Conservation (phyloP, 306 rosid genomes). For the Lotus japonicus region DNA sequence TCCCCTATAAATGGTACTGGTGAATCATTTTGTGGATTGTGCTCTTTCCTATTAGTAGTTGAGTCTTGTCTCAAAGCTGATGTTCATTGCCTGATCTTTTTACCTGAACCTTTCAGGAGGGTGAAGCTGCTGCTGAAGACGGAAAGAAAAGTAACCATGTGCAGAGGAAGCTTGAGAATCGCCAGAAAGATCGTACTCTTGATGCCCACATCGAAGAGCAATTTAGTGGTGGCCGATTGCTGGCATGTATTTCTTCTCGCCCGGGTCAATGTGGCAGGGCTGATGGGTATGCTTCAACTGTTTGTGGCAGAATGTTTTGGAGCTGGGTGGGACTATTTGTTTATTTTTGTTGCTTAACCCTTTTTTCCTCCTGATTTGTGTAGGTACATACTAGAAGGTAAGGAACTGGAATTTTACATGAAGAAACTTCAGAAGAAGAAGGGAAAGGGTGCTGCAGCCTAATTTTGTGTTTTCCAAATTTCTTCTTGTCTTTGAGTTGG, state of each 20-base stretch:
- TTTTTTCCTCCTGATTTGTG: neutral
- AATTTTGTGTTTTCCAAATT: neutral
- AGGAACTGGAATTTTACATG: slow-evolving; percentile 43
- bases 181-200: slow-evolving; percentile 34
- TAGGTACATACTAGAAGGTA: slow-evolving; percentile 44
- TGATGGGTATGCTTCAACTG: slow-evolving; percentile 40
- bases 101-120: slow-evolving; percentile 29
- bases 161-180: slow-evolving; percentile 36
- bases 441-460: slow-evolving; percentile 41
- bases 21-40: neutral
- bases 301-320: neutral
- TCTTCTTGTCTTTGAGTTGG: neutral
- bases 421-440: slow-evolving; percentile 43
- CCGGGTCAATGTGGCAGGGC: slow-evolving; percentile 51
- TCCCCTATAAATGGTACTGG: neutral
- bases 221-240: slow-evolving; percentile 36
- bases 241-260: slow-evolving; percentile 45
- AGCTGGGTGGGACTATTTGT: neutral
- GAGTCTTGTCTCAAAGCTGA: neutral
- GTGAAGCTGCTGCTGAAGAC: slow-evolving; percentile 32
- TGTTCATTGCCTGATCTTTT: neutral
- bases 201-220: slow-evolving; percentile 45
- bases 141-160: slow-evolving; percentile 40
- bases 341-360: neutral
- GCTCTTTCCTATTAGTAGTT: neutral